Percentiles rank a stretch among this genome's conserved stretches.
These are phyloP conservation scores for Candida ovalis DNA, from an alignment of 805 yeast genomes.

Conservation along the genomic window DNA sequence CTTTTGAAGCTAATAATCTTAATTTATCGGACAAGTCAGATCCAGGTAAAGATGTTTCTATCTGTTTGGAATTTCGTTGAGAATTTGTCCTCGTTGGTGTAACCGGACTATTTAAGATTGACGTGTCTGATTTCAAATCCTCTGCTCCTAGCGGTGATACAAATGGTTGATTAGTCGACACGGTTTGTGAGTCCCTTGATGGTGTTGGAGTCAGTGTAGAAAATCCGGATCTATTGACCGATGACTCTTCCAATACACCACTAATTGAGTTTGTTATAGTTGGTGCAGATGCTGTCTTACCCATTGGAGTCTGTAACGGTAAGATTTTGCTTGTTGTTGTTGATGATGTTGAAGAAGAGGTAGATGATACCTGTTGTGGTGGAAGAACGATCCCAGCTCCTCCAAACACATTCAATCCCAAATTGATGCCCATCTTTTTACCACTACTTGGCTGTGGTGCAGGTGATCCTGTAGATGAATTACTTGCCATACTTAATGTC, in stretches of 20 bases:
- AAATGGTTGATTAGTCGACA: neutral
- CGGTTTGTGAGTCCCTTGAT: neutral
- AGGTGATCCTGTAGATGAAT: constrained; percentile 11
- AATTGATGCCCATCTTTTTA: constrained; percentile 27
- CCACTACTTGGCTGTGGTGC: constrained; percentile 5
- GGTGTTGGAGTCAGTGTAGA: neutral
- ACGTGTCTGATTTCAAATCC: neutral
- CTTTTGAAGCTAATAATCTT: constrained; percentile 62
- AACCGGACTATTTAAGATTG: neutral
- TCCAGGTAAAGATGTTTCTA: neutral
- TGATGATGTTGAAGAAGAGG: constrained; percentile 7
- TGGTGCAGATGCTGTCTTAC: constrained; percentile 1
- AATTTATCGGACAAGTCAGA: constrained; percentile 50
- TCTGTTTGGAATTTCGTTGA: neutral
- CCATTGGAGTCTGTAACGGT: neutral
- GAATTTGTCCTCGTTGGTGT: neutral
- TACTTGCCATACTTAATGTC: constrained; percentile 20
- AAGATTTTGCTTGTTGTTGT: neutral
- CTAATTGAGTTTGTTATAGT: neutral
- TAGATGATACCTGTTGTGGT: neutral
- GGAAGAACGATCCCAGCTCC: constrained; percentile 1
- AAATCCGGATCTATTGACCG: neutral
- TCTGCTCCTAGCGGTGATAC: neutral
- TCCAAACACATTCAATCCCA: constrained; percentile 29
- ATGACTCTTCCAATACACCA: neutral